phyloP scores from a whole-genome alignment of 2,329 filamentous ascomycete genomes.

The Lasiodiplodia sp. region DNA sequence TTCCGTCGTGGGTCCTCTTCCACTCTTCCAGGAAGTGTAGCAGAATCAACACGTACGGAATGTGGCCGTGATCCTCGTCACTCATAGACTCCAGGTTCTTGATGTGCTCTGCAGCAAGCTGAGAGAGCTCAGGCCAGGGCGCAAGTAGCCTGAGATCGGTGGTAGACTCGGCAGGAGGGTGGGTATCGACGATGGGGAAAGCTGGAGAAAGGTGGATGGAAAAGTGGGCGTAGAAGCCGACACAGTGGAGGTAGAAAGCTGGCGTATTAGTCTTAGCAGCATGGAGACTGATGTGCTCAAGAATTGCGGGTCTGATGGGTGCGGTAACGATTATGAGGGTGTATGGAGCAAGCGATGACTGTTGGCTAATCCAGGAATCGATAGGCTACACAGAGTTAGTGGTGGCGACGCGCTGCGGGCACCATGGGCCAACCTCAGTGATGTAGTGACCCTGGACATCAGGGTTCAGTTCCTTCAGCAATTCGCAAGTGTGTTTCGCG shows the following conservation, averaged over 20 bases:
- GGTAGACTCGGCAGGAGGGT: constrained; percentile 85
- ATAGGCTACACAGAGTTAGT: constrained; percentile 46
- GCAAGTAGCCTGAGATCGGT: constrained; percentile 83
- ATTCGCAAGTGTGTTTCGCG: constrained; percentile 77
- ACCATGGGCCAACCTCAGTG: constrained; percentile 55
- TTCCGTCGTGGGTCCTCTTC: constrained; percentile 74
- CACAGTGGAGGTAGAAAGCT: constrained; percentile 82
- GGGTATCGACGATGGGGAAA: constrained; percentile 94
- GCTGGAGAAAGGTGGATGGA: constrained; percentile 77
- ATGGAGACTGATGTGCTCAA: constrained; percentile 59
- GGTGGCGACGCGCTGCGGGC: background rate
- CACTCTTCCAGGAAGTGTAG: constrained; percentile 83
- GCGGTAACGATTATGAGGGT: constrained; percentile 69
- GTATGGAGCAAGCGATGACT: constrained; percentile 55
- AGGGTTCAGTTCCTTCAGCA: constrained; percentile 88
- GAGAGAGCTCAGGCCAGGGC: constrained; percentile 83
- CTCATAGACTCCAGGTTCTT: constrained; percentile 72
- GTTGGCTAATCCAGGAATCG: constrained; percentile 52
- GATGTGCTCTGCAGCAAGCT: constrained; percentile 73
- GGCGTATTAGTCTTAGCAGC: constrained; percentile 70
- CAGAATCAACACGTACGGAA: constrained; percentile 85
- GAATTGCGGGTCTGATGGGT: constrained; percentile 62
- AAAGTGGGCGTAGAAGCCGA: constrained; percentile 91
- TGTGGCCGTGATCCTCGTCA: constrained; percentile 85
- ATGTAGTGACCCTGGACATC: constrained; percentile 82